These are phyloP conservation scores for Umbelopsis sp. DNA, from an alignment of 192 early-diverging fungal genomes.

Conservation along the genomic window DNA sequence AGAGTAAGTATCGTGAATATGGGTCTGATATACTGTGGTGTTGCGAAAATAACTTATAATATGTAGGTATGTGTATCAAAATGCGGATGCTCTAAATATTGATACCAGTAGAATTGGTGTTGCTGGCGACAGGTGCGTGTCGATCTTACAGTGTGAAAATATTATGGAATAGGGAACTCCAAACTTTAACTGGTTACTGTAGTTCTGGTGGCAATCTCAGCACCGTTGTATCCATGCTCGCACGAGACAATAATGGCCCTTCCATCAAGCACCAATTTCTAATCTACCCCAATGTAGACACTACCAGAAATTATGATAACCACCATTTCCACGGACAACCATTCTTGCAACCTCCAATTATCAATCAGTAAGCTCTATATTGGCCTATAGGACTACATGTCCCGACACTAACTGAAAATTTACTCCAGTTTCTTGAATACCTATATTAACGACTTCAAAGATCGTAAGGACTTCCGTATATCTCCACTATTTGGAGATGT, in stretches of 20 bases:
- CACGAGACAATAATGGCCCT: neutral
- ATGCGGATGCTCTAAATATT: conserved; percentile 29
- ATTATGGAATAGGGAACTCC: too few species aligned
- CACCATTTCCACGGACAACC: neutral
- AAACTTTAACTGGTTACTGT: too few species aligned
- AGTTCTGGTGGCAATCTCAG: conserved; percentile 50
- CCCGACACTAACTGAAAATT: neutral
- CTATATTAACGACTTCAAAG: neutral
- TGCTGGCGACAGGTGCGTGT: conserved; percentile 43
- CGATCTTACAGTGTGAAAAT: too few species aligned
- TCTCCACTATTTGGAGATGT: neutral
- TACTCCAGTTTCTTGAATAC: neutral
- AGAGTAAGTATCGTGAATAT: neutral
- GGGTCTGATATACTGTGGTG: neutral
- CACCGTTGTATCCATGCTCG: conserved; percentile 33
- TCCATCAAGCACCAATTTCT: neutral
- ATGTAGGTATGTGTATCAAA: conserved; percentile 29
- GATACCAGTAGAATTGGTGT: conserved; percentile 41
- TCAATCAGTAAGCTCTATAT: neutral
- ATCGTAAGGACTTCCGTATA: neutral
- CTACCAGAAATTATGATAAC: too few species aligned
- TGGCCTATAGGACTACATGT: neutral
- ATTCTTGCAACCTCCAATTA: neutral
- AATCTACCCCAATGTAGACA: neutral
- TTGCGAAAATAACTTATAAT: neutral